These are phyloP conservation scores for Ogataea hybrid DNA, from an alignment of 1,139 yeast species.

Conservation along the genomic window DNA sequence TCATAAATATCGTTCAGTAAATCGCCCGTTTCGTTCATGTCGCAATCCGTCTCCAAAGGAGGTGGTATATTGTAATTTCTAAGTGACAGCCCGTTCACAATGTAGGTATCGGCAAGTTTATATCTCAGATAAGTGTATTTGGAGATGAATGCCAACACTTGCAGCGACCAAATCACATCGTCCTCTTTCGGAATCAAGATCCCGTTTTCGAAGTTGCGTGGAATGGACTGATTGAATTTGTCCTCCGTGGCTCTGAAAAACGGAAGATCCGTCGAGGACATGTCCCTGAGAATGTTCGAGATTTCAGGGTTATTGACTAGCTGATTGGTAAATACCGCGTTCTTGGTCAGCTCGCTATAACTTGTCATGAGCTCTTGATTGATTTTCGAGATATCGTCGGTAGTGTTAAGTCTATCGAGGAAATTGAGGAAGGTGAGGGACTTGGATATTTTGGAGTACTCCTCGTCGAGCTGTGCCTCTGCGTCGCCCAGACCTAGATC, in stretches of 20 bases:
- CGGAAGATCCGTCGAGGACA: slow-evolving; percentile 18
- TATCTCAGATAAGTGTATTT: slow-evolving; percentile 83
- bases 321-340: slow-evolving; percentile 24
- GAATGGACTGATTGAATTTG: slow-evolving; percentile 36
- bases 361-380: slow-evolving; percentile 21
- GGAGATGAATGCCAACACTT: slow-evolving; percentile 86
- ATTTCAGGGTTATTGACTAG: slow-evolving; percentile 26
- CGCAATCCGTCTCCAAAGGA: slow-evolving; percentile 28
- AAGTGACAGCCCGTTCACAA: slow-evolving; percentile 53
- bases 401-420: slow-evolving; percentile 22
- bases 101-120: slow-evolving; percentile 68
- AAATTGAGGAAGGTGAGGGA: slow-evolving; percentile 28
- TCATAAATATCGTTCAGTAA: slow-evolving; percentile 25
- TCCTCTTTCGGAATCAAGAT: slow-evolving; percentile 85
- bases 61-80: slow-evolving; percentile 30
- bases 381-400: slow-evolving; percentile 19
- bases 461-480: slow-evolving; percentile 21
- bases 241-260: slow-evolving; percentile 23
- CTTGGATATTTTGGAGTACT: slow-evolving; percentile 24
- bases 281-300: slow-evolving; percentile 25
- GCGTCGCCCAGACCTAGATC: slow-evolving; percentile 2
- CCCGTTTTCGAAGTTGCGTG: slow-evolving; percentile 71
- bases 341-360: slow-evolving; percentile 24
- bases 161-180: slow-evolving; percentile 92
- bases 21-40: slow-evolving; percentile 25